A percentile compares a stretch with the other conserved stretches of the same genome.
These are phyloP conservation scores for Paecilomyces fulvus DNA, from an alignment of 2,329 filamentous ascomycete species.

Conservation along the genomic window DNA sequence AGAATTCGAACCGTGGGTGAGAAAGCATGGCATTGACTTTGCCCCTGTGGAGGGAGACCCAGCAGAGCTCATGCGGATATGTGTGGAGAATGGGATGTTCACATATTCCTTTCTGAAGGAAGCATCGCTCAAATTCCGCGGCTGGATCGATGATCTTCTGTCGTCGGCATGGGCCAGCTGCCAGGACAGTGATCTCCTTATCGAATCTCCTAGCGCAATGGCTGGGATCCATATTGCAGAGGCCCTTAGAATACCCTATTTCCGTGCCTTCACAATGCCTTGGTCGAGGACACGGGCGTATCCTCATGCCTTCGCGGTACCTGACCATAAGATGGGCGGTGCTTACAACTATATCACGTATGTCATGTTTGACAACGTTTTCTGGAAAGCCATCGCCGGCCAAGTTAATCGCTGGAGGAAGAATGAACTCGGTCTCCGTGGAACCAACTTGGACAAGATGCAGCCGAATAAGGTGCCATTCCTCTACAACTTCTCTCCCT, in stretches of 20 bases:
- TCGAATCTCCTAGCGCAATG: conserved; percentile 96
- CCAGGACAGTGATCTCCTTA: conserved; percentile 77
- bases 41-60: conserved; percentile 82
- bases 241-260: conserved; percentile 85
- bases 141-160: conserved; percentile 89
- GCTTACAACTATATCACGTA: conserved; percentile 94
- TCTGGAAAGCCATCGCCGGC: conserved; percentile 86
- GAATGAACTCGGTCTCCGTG: conserved; percentile 65
- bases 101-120: conserved; percentile 84
- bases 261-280: conserved; percentile 96
- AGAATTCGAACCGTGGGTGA: conserved; percentile 84
- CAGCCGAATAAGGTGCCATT: conserved; percentile 97
- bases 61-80: conserved; percentile 87
- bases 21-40: conserved; percentile 91
- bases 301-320: conserved; percentile 90
- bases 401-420: conserved; percentile 93
- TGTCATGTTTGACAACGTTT: conserved; percentile 91
- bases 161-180: conserved; percentile 75
- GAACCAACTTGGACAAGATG: conserved; percentile 80
- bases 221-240: conserved; percentile 96
- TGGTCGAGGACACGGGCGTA: conserved; percentile 96
- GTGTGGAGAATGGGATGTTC: conserved; percentile 95
- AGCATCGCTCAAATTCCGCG: conserved; percentile 77
- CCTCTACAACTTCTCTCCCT: conserved; percentile 92
- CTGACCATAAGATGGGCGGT: conserved; percentile 88